A percentile compares a stretch with the other conserved stretches of the same genome.
These are phyloP conservation scores for Sphagnum tenellum DNA, from an alignment of 225 moss, liverwort and hornwort species.

Conservation along the genomic window DNA sequence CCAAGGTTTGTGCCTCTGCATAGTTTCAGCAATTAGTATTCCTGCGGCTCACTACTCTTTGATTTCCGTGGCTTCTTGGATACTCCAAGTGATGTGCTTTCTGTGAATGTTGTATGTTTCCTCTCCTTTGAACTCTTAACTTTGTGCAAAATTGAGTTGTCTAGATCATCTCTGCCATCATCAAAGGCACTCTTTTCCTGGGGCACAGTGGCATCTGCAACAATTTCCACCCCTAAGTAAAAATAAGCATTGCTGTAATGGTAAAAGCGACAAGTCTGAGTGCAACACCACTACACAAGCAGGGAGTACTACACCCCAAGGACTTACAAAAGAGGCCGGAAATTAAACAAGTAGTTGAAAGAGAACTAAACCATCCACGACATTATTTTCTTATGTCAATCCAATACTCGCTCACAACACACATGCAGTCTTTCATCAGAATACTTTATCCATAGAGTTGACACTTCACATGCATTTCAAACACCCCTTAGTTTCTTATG, in stretches of 20 bases:
- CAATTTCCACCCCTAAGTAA: background rate
- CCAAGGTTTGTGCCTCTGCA: no score
- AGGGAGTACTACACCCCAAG: slow-evolving; percentile 1
- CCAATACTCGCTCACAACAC: no score
- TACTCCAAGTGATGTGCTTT: slow-evolving; percentile 7
- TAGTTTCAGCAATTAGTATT: no score
- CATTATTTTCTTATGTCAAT: no score
- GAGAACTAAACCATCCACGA: no score
- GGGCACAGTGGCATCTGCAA: slow-evolving; percentile 6
- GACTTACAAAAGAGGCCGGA: background rate
- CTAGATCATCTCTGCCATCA: slow-evolving; percentile 10
- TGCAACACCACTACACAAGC: background rate
- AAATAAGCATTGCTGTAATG: background rate
- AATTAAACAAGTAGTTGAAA: no score
- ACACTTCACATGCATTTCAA: no score
- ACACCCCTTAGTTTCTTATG: no score
- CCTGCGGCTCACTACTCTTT: slow-evolving; percentile 14
- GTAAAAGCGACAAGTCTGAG: no score
- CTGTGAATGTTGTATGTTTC: slow-evolving; percentile 5
- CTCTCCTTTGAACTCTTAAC: slow-evolving; percentile 11
- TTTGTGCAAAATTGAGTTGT: slow-evolving; percentile 3
- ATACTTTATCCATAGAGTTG: no score
- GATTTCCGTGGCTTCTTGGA: slow-evolving; percentile 13
- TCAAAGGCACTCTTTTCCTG: slow-evolving; percentile 5
- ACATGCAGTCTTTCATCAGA: no score